Base-by-base conservation (phyloP, 768 basidiomycete species). In the Daedaleopsis sinensis region DNA sequence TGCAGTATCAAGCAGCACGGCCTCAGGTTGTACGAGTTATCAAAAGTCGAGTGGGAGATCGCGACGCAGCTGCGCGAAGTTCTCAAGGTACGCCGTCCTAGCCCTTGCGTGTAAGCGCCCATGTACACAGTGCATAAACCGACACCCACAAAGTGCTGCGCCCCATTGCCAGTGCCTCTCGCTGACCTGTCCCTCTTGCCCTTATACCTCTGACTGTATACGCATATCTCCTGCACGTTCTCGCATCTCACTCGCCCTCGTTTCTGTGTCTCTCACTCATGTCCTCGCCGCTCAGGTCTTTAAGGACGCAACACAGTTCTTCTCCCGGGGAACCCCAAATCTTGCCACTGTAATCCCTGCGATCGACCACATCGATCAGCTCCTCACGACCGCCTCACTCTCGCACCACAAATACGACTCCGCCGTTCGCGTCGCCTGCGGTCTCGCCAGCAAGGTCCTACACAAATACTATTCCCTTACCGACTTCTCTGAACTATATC, bases 41-140 rank as follows among this genome's bases (percentile, higher is more conserved):
- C 24, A 1, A 42, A 61, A 13, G 52, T 52, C 0, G 77, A 80
- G 50, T 80, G 78, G 78, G 24, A 21, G 0, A 61, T 78, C 18
- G 18, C 18, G 7, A 2, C 7, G 10, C 44, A 46, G 44, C 44
- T 46, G 15, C n/a, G 9, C 9, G 18, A 46, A 8, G 44, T 46
- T 1, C 44, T 46, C 3, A 46, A 46, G 44, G 44, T 46, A n/a
- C 10, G 42, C 27, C 7, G 27, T 32, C 27, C 3, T 7, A 32
- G 4, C 7, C 27, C 27, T 7, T 7, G 27, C 27, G 27, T 32
- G 4, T 32, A 7, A 7, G 4, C 27, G 7, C 3, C 3, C 27
- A 32, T 7, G 27, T 3, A 32, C 27, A n/a, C n/a, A n/a, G n/a
- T n/a, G n/a, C n/a, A n/a, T 7, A 32, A 32, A 32, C 27, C 27